Percentiles rank a stretch among this genome's conserved stretches.
Conservation (phyloP, 2,329 filamentous ascomycete species). For the Venturia pyrina region DNA sequence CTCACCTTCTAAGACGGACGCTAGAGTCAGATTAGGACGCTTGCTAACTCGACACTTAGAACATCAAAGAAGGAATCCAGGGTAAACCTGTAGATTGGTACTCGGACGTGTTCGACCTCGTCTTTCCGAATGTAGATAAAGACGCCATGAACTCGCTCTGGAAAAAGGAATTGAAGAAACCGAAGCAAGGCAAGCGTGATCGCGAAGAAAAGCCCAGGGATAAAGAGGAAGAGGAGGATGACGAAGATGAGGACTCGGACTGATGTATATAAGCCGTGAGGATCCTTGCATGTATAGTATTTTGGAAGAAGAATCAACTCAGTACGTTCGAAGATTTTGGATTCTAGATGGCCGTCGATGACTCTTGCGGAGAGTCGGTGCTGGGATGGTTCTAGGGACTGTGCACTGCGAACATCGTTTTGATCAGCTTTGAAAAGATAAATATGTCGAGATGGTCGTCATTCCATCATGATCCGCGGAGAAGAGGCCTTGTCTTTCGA, state of each 20-base stretch:
- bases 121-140: slow-evolving; percentile 74
- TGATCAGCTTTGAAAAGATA: too few species aligned
- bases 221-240: not conserved
- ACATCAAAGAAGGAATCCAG: slow-evolving; percentile 94
- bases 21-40: not conserved
- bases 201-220: slow-evolving; percentile 23
- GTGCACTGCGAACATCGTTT: too few species aligned
- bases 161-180: slow-evolving; percentile 51
- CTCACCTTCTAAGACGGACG: too few species aligned
- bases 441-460: too few species aligned
- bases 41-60: slow-evolving; percentile 43
- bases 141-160: slow-evolving; percentile 63
- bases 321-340: too few species aligned
- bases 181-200: slow-evolving; percentile 24
- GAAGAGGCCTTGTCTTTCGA: too few species aligned
- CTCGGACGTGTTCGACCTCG: slow-evolving; percentile 78
- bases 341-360: too few species aligned
- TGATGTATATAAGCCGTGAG: not conserved
- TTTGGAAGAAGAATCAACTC: not conserved
- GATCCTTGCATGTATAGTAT: not conserved
- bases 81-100: slow-evolving; percentile 92
- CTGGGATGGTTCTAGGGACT: too few species aligned
- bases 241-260: not conserved
- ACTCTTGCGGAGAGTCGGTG: too few species aligned
- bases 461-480: too few species aligned